phyloP scores from a whole-genome alignment of 1,139 yeast genomes.

The Citeromyces hawaiiensis region DNA sequence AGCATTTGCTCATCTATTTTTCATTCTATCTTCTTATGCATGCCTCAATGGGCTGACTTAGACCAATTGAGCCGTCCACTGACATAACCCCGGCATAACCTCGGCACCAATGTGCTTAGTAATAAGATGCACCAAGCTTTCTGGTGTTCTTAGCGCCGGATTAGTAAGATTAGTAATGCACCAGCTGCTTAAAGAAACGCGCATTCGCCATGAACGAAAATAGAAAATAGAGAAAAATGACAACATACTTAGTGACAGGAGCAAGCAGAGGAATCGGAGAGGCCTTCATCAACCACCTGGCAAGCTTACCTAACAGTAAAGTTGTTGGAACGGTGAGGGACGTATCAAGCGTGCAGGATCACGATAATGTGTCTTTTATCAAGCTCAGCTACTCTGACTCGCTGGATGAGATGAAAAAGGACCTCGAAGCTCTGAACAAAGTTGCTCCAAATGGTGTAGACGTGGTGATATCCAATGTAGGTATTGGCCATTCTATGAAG shows the following conservation, averaged over 20 bases:
- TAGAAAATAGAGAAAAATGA: too few relatives aligned
- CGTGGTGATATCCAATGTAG: constrained; percentile 1
- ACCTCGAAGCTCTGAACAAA: not conserved
- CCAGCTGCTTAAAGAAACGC: too few relatives aligned
- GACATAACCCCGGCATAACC: too few relatives aligned
- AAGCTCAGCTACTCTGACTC: not conserved
- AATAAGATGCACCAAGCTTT: too few relatives aligned
- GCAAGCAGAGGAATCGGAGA: constrained; percentile 22
- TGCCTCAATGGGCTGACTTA: too few relatives aligned
- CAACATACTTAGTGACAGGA: constrained; percentile 12
- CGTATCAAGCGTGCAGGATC: not conserved
- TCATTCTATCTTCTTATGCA: too few relatives aligned
- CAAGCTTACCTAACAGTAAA: constrained; percentile 10
- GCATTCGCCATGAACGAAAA: too few relatives aligned
- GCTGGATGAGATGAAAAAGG: not conserved
- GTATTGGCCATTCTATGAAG: not conserved
- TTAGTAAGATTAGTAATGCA: too few relatives aligned
- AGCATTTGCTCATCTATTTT: too few relatives aligned
- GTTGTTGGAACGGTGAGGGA: constrained; percentile 8
- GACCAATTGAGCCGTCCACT: too few relatives aligned
- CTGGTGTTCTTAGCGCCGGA: too few relatives aligned
- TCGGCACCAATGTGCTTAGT: too few relatives aligned
- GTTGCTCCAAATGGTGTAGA: constrained; percentile 2
- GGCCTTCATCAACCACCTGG: constrained; percentile 13
- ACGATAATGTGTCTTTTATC: not conserved